Evolutionary conservation across 352 stramenopile genomes (phyloP), one percentile per base, ranked within the genome.

Genomic region (Globisporangium cylindrosporum): DNA sequence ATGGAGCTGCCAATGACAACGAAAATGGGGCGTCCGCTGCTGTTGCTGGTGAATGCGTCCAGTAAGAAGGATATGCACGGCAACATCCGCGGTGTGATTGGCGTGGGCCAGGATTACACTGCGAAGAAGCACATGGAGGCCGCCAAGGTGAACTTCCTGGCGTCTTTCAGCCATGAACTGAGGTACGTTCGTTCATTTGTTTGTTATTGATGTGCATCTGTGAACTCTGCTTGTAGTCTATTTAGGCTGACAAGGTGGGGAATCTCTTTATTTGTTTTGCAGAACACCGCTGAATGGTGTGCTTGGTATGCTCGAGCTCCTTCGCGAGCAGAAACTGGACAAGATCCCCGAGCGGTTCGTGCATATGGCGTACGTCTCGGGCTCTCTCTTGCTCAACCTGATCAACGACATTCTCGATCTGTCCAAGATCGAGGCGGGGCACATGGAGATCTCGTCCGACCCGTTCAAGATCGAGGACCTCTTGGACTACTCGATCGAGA

Each of bases 341-440:
- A 88, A 89, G 48, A 80, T 75, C 1, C 69, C 79, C 4, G 77
- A 91, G 60, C 80, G 82, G 10, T 89, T 86, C 58, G 83, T 91
- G 20, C 79, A 91, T 43, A 91, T 90, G 71, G 82, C 82, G 0
- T 89, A 89, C 66, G 82, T 90, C 58, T 90, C 81, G 4, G 83
- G 83, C 2, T 89, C 79, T 25, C 64, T 91, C 25, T 61, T 91
- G 55, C 72, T 91, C 20, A 91, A 89, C 68, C 49, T 91, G 22
- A 91, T 91, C 68, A 91, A 96, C 72, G 88, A 96, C 64, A 96
- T 96, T 61, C 79, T 96, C 18, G 88, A 96, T 72, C 75, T 95
- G 53, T 95, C 90, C 4, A 94, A 94, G 71, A 97, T 97, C 76
- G 92, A 98, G 80, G 91, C 94, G 22, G 91, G 91, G 0, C 93